Percentiles rank a stretch among this genome's conserved stretches.
phyloP scores from a whole-genome alignment of 2,329 filamentous ascomycete species.

The Phyllosticta citribraziliensis region DNA sequence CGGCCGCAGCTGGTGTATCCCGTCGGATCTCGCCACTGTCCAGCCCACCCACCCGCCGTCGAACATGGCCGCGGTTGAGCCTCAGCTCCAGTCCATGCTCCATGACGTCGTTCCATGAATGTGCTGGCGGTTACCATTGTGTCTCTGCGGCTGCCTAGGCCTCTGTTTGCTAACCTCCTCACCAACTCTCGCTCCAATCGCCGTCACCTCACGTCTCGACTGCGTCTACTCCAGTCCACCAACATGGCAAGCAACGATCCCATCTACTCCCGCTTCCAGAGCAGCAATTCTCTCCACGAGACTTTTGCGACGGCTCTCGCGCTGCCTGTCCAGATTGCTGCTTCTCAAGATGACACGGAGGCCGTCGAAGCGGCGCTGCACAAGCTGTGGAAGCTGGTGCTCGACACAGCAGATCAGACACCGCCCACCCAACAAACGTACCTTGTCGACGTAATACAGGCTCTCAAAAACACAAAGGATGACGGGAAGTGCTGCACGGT shows the following conservation, averaged over 20 bases:
- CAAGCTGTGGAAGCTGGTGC: background rate
- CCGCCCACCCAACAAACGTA: constrained; percentile 1
- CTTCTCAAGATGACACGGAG: background rate
- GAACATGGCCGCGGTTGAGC: background rate
- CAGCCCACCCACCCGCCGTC: background rate
- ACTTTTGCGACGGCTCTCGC: background rate
- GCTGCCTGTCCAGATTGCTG: background rate
- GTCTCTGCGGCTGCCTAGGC: background rate
- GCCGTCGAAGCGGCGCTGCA: constrained; percentile 1
- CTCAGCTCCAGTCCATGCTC: too few species aligned
- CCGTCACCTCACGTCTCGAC: background rate
- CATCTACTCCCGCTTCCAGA: background rate
- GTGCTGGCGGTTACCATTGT: background rate
- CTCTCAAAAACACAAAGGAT: background rate
- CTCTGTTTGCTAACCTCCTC: background rate
- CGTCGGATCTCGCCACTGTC: constrained; percentile 6
- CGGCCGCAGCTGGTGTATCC: background rate
- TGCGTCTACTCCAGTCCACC: background rate
- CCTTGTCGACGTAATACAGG: constrained; percentile 1
- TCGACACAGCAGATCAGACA: constrained; percentile 3
- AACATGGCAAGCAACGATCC: background rate
- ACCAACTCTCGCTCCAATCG: background rate
- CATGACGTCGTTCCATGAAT: too few species aligned
- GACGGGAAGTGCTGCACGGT: background rate
- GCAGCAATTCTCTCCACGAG: background rate